Conservation (phyloP, 345 rosid species). For the Heritiera littoralis region DNA sequence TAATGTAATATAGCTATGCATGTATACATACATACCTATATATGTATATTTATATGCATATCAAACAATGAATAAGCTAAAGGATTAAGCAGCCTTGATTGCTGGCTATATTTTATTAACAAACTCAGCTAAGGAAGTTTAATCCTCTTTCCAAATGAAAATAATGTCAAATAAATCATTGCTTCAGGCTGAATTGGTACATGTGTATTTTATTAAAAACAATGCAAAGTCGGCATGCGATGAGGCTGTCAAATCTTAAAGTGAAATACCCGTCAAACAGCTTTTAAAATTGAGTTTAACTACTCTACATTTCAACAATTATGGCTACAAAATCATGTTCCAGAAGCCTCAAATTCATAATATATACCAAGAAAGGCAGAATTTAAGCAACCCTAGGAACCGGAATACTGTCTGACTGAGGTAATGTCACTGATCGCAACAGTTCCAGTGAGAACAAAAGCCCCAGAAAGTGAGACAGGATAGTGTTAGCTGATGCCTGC, state of each 20-base stretch:
- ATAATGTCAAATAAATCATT: not conserved
- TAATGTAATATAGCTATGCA: too few species aligned
- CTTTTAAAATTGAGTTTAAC: not conserved
- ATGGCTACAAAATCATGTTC: slow-evolving; percentile 29
- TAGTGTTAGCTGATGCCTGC: slow-evolving; percentile 94
- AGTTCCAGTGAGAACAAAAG: slow-evolving; percentile 85
- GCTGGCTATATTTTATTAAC: not conserved
- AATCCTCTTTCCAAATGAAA: not conserved
- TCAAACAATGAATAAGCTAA: too few species aligned
- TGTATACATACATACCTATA: too few species aligned
- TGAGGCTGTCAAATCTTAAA: not conserved
- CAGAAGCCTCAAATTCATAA: not conserved
- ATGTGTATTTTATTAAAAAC: not conserved
- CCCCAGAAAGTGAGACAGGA: slow-evolving; percentile 93
- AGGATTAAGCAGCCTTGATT: not conserved
- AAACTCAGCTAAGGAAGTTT: not conserved
- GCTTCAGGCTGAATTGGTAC: not conserved
- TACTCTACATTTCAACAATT: slow-evolving; percentile 5
- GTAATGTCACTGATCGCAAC: slow-evolving; percentile 80
- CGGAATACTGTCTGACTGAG: slow-evolving; percentile 53
- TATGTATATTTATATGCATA: too few species aligned
- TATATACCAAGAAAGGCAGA: not conserved
- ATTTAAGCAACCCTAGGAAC: slow-evolving; percentile 56
- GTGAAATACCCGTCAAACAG: not conserved
- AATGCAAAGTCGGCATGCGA: not conserved